Percentiles rank a stretch among this genome's conserved stretches.
Evolutionary conservation across 345 rosid genomes (phyloP).

Genomic region (Excoecaria cochinchinensis): DNA sequence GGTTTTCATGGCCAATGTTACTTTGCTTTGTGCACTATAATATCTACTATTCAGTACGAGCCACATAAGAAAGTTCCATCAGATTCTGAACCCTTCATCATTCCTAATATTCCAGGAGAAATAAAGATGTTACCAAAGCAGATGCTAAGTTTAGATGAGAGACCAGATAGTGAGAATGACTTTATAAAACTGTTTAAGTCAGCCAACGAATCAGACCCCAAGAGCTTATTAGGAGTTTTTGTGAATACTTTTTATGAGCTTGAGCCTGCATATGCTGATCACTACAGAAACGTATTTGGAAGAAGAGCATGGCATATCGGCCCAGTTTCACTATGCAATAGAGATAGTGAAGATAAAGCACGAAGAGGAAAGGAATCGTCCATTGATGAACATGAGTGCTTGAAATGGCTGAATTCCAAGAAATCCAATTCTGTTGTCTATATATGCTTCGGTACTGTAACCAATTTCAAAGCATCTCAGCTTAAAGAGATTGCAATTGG

Average conservation of each 20-base stretch:
- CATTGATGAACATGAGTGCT: too few relatives aligned
- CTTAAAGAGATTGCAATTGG: too few relatives aligned
- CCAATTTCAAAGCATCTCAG: too few relatives aligned
- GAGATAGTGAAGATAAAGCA: background rate
- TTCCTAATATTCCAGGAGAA: constrained; percentile 37
- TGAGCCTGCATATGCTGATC: constrained; percentile 50
- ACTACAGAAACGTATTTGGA: constrained; percentile 29
- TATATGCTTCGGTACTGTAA: too few relatives aligned
- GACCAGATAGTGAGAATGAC: too few relatives aligned
- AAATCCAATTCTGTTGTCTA: too few relatives aligned
- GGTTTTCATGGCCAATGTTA: constrained; percentile 39
- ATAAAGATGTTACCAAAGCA: constrained; percentile 24
- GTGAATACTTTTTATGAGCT: constrained; percentile 76
- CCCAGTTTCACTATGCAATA: constrained; percentile 26
- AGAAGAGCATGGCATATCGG: constrained; percentile 3
- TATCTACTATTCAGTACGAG: constrained; percentile 5
- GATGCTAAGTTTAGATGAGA: background rate
- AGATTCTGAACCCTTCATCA: constrained; percentile 30
- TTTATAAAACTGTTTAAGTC: too few relatives aligned
- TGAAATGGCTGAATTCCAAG: too few relatives aligned
- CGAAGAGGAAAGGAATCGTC: constrained; percentile 17
- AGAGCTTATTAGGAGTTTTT: constrained; percentile 56
- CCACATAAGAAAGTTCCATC: constrained; percentile 28
- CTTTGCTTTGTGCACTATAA: constrained; percentile 12
- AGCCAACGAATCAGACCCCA: constrained; percentile 37